Percentiles rank a stretch among this genome's conserved stretches.
Conservation (phyloP, 148 eudicot genomes). For the Silene uniflora region DNA sequence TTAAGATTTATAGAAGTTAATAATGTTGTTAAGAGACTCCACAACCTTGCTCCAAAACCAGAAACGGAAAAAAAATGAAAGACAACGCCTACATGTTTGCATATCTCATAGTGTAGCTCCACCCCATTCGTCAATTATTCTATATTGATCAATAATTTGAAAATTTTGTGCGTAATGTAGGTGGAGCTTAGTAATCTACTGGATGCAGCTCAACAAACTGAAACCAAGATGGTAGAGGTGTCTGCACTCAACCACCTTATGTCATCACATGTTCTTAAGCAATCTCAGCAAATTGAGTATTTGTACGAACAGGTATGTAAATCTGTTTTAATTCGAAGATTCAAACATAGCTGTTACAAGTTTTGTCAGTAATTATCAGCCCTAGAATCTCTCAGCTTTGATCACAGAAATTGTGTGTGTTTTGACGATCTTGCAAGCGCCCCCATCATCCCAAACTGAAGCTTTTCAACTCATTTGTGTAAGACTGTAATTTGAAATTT, state of each 20-base stretch:
- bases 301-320: slow-evolving; percentile 78
- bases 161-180: slow-evolving; percentile 28
- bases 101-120: background rate
- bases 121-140: background rate
- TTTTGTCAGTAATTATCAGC: background rate
- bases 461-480: background rate
- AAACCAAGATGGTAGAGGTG: slow-evolving; percentile 95
- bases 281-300: slow-evolving; percentile 83
- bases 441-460: background rate
- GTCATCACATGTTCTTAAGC: slow-evolving; percentile 94
- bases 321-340: background rate
- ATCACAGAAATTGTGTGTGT: background rate
- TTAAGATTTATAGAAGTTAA: too few relatives aligned
- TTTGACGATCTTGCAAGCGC: background rate
- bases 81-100: too few relatives aligned
- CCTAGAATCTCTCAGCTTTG: background rate
- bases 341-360: background rate
- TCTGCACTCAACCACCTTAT: slow-evolving; percentile 94
- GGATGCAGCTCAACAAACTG: slow-evolving; percentile 90
- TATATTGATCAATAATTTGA: background rate
- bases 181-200: slow-evolving; percentile 71
- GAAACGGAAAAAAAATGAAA: too few relatives aligned
- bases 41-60: too few relatives aligned
- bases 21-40: too few relatives aligned
- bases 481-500: background rate